phyloP scores from a whole-genome alignment of 352 stramenopile genomes.

The Globisporangium emineosum region DNA sequence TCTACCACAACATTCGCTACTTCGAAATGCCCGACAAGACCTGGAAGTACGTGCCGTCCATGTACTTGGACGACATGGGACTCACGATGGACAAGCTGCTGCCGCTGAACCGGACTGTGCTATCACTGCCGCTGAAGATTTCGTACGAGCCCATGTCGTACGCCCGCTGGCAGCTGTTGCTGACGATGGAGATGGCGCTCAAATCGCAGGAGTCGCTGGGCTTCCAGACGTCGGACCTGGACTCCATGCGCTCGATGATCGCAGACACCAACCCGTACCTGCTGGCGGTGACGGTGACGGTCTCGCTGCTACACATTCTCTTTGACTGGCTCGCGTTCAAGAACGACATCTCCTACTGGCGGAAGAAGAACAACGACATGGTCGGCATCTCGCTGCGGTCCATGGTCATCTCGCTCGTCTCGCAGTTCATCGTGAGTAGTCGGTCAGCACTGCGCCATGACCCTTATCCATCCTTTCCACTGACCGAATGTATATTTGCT shows the following conservation, averaged over 20 bases:
- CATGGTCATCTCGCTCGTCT: neutral
- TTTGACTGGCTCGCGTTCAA: neutral
- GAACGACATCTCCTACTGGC: neutral
- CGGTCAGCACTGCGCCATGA: neutral
- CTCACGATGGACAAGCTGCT: slow-evolving; percentile 70
- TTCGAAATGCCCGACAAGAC: slow-evolving; percentile 40
- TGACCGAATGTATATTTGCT: neutral
- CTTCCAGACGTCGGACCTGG: neutral
- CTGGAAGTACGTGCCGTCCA: slow-evolving; percentile 70
- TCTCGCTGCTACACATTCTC: neutral
- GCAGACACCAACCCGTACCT: neutral
- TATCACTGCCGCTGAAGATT: slow-evolving; percentile 58
- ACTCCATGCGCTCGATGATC: neutral
- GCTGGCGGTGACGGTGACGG: neutral
- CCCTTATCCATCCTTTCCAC: neutral
- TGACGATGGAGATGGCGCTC: slow-evolving; percentile 15
- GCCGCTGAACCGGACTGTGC: slow-evolving; percentile 17
- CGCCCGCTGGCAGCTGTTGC: slow-evolving; percentile 72
- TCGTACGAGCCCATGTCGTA: slow-evolving; percentile 77
- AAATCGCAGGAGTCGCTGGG: neutral
- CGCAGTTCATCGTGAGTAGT: neutral
- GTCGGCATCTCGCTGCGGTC: neutral
- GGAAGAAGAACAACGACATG: neutral
- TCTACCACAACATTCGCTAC: slow-evolving; percentile 69
- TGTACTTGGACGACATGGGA: slow-evolving; percentile 45